Evolutionary conservation across 176 grass and related monocot genomes (phyloP), one percentile per base, ranked within the genome.

Genomic region (Rhynchospora pubera): DNA sequence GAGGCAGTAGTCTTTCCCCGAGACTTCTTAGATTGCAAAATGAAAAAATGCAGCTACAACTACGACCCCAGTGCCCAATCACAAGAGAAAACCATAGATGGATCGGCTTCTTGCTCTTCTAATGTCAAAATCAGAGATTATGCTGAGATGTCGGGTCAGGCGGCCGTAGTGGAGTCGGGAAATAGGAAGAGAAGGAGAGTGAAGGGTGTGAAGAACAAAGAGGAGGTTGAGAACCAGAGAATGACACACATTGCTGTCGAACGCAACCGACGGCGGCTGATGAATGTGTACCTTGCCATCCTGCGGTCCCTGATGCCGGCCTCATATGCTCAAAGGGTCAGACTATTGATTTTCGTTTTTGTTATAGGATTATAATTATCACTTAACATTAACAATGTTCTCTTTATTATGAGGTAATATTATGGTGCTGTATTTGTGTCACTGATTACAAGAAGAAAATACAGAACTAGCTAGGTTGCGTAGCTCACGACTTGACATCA

Each of bases 231-330:
- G 86, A 94, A 83, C 86, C 94, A 97, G 71, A 62, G 94, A 68
- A 94, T 97, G 94, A 92, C 88, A 32, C 94, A 97, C 88, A 97
- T 97, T 86, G 88, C 91, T 22, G 91, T 97, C 10, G 94, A 97
- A 85, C 87, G 94, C 69, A 97, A 97, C 83, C 89, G 91, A 55
- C 84, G 94, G 64, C 88, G 82, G 45, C 88, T 90, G 77, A 97
- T 97, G 91, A 97, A 94, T 50, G 88, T 94, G 59, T 97, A 97
- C 89, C 94, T 97, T 59, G 84, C 83, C 52, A 80, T 83, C 44
- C 84, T 97, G 76, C 90, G 91, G 4, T 92, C 94, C 30, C 70
- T 92, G 75, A 97, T 94, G 94, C 91, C 91, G 12, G 13, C 90
- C n/a, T 90, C 89, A 75, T 97, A 94, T 65, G 90, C 81, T 22